These are phyloP conservation scores for Trichoderma koningiopsis DNA, from an alignment of 2,329 filamentous ascomycete species.

Conservation along the genomic window DNA sequence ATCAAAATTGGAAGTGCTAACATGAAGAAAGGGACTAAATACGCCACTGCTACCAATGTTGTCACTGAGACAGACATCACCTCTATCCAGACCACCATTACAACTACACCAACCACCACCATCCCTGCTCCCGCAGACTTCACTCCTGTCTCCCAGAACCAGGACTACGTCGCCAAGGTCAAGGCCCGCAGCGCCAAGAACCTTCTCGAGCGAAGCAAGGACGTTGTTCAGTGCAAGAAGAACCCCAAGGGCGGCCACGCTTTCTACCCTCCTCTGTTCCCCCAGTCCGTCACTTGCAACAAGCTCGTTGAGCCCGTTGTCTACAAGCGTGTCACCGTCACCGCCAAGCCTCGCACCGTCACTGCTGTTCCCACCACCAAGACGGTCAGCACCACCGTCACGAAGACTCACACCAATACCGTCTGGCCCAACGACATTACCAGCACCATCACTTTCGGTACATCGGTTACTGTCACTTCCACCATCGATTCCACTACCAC, in stretches of 20 bases:
- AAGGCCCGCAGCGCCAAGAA: conserved; percentile 19
- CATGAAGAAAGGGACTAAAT: neutral
- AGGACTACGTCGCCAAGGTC: conserved; percentile 11
- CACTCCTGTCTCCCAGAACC: conserved; percentile 11
- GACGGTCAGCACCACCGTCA: conserved; percentile 2
- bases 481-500: conserved; percentile 4
- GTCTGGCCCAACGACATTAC: conserved; percentile 12
- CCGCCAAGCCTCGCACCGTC: conserved; percentile 11
- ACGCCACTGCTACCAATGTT: conserved; percentile 10
- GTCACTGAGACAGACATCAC: neutral
- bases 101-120: conserved; percentile 18
- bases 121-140: conserved; percentile 18
- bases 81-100: neutral
- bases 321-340: conserved; percentile 12
- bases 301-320: conserved; percentile 15
- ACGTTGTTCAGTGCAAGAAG: conserved; percentile 2
- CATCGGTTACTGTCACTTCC: conserved; percentile 4
- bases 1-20: neutral
- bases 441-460: conserved; percentile 12
- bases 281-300: conserved; percentile 16
- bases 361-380: conserved; percentile 8
- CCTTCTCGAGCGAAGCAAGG: neutral
- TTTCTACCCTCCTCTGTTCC: conserved; percentile 17
- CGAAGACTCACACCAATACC: conserved; percentile 11
- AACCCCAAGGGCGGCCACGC: neutral